Evolutionary conservation across 2,329 filamentous ascomycete genomes (phyloP).

Genomic region (Thermoascus crustaceus): DNA sequence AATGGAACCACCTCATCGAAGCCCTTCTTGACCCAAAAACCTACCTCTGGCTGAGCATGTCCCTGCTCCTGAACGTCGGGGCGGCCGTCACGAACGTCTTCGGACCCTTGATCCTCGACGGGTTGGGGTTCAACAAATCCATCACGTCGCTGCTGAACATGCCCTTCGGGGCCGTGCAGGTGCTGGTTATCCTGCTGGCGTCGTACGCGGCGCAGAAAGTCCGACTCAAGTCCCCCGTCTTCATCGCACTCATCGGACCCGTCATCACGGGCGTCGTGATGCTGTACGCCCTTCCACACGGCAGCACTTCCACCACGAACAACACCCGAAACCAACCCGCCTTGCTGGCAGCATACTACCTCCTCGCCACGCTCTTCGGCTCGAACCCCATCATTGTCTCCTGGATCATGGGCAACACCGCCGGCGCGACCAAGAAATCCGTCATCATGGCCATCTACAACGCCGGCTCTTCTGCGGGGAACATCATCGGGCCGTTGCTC

Average conservation of each 20-base stretch:
- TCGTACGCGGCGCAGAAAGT: constrained; percentile 52
- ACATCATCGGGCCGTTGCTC: constrained; percentile 59
- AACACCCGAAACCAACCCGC: constrained; percentile 30
- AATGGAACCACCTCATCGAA: constrained; percentile 37
- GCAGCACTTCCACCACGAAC: no score
- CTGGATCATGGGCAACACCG: constrained; percentile 64
- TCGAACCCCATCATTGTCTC: constrained; percentile 58
- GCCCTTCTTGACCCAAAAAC: constrained; percentile 39
- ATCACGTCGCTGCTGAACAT: constrained; percentile 56
- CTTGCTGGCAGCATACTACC: constrained; percentile 55
- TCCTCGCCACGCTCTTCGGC: constrained; percentile 58
- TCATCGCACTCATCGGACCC: constrained; percentile 48
- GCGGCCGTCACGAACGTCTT: constrained; percentile 57
- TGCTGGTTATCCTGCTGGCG: constrained; percentile 50
- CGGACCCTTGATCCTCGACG: constrained; percentile 54
- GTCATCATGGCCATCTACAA: constrained; percentile 58
- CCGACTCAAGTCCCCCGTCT: constrained; percentile 49
- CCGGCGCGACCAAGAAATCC: constrained; percentile 59
- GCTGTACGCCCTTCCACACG: constrained; percentile 46
- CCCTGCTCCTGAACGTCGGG: constrained; percentile 56
- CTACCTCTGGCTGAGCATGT: constrained; percentile 54
- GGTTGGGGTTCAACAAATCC: constrained; percentile 53
- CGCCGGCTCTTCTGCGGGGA: constrained; percentile 53
- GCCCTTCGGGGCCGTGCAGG: constrained; percentile 57
- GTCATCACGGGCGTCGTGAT: constrained; percentile 52